These are phyloP conservation scores for Starmerella stigmatis DNA, from an alignment of 805 yeast genomes.

Conservation along the genomic window DNA sequence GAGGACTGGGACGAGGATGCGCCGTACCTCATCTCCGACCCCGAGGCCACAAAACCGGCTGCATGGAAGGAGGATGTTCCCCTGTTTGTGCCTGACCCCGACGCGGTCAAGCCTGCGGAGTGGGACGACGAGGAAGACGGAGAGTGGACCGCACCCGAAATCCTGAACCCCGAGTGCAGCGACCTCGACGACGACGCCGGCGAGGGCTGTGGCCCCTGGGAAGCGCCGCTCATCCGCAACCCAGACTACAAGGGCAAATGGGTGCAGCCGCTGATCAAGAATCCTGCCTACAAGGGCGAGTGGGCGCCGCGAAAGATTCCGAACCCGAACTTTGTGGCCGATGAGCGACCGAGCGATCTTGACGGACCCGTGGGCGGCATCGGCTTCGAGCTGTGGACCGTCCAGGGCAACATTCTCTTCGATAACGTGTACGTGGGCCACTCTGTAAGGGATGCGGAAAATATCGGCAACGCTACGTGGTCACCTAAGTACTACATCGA, in stretches of 20 bases:
- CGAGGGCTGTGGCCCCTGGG: slow-evolving; percentile 78
- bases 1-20: slow-evolving; percentile 74
- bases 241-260: slow-evolving; percentile 70
- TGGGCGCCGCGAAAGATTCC: slow-evolving; percentile 60
- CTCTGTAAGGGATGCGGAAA: slow-evolving; percentile 73
- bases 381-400: slow-evolving; percentile 86
- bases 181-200: slow-evolving; percentile 21
- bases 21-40: slow-evolving; percentile 56
- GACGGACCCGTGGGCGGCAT: slow-evolving; percentile 59
- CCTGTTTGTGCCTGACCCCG: slow-evolving; percentile 55
- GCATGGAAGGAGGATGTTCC: slow-evolving; percentile 67
- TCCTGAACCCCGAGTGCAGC: slow-evolving; percentile 63
- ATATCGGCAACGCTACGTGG: slow-evolving; percentile 68
- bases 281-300: slow-evolving; percentile 69
- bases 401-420: slow-evolving; percentile 63
- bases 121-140: slow-evolving; percentile 94
- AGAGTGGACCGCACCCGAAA: slow-evolving; percentile 61
- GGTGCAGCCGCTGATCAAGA: slow-evolving; percentile 54
- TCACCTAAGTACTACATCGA: slow-evolving; percentile 33
- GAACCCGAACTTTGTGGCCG: slow-evolving; percentile 57
- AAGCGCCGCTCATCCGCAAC: slow-evolving; percentile 53
- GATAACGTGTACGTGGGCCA: slow-evolving; percentile 82
- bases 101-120: slow-evolving; percentile 53
- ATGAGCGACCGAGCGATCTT: slow-evolving; percentile 43
- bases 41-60: slow-evolving; percentile 55